A percentile compares a stretch with the other conserved stretches of the same genome.
Conservation (phyloP, 306 rosid species). For the Arachis hypogaea region DNA sequence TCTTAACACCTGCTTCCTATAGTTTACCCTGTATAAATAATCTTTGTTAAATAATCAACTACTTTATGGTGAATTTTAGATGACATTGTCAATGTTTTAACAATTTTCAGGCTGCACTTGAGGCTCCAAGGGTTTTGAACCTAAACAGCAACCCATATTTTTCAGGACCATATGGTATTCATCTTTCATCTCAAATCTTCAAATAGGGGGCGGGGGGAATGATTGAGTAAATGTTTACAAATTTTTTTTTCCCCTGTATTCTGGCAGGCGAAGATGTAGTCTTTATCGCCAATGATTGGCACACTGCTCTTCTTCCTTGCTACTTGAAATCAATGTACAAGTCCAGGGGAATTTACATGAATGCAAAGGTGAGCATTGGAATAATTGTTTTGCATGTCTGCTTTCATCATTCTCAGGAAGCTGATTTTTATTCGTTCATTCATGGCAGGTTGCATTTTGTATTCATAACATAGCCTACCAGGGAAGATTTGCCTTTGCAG, state of each 20-base stretch:
- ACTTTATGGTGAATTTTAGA: constrained; percentile 6
- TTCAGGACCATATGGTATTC: constrained; percentile 83
- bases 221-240: constrained; percentile 20
- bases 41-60: not conserved
- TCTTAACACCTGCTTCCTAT: not conserved
- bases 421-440: constrained; percentile 34
- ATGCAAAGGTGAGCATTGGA: constrained; percentile 53
- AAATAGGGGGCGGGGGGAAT: not conserved
- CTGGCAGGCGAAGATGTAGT: constrained; percentile 73
- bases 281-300: constrained; percentile 81
- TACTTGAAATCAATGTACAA: constrained; percentile 70
- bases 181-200: constrained; percentile 25
- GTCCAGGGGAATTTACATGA: constrained; percentile 54
- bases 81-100: constrained; percentile 36
- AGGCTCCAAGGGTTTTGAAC: constrained; percentile 78
- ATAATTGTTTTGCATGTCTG: constrained; percentile 10
- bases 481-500: constrained; percentile 62
- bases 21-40: not conserved
- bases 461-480: constrained; percentile 86
- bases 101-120: constrained; percentile 71
- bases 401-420: constrained; percentile 2
- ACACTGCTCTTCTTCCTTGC: constrained; percentile 71
- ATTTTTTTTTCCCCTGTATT: constrained; percentile 19
- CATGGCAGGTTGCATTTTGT: constrained; percentile 71
- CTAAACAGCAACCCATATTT: constrained; percentile 58